Percentiles rank a stretch among this genome's conserved stretches.
phyloP scores from a whole-genome alignment of 1,284 basidiomycete species.

The Erythrobasidium hasegawianum region DNA sequence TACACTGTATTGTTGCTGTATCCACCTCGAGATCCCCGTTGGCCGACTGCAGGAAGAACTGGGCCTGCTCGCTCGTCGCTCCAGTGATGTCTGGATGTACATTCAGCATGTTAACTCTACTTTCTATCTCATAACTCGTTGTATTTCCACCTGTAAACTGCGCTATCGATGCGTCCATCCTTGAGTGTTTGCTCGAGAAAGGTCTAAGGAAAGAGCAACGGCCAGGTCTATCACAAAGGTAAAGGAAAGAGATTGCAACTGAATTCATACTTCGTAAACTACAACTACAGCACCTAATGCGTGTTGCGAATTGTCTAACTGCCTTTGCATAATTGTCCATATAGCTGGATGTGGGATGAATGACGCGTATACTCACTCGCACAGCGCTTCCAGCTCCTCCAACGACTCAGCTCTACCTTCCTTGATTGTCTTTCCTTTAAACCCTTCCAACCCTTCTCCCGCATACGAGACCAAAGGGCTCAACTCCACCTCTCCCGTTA shows the following conservation, averaged over 20 bases:
- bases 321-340: background rate
- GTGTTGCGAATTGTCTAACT: no score
- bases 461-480: conserved; percentile 84
- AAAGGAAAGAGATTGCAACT: no score
- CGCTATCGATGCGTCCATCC: conserved; percentile 29
- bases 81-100: conserved; percentile 48
- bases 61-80: conserved; percentile 46
- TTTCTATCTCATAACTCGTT: background rate
- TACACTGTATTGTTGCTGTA: no score
- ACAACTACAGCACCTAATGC: no score
- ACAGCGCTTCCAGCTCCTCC: conserved; percentile 40
- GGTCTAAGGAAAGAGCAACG: no score
- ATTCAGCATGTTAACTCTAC: background rate
- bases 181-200: no score
- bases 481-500: conserved; percentile 73
- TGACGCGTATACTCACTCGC: conserved; percentile 2
- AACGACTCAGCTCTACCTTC: conserved; percentile 52
- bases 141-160: conserved; percentile 28
- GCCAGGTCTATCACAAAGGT: no score
- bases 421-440: conserved; percentile 70
- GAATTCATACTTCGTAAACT: no score
- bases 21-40: conserved; percentile 46
- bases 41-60: conserved; percentile 49
- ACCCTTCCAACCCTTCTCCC: conserved; percentile 80
- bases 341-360: background rate